These are phyloP conservation scores for Fusarium chlamydosporum DNA, from an alignment of 2,329 filamentous ascomycete genomes.

Conservation along the genomic window DNA sequence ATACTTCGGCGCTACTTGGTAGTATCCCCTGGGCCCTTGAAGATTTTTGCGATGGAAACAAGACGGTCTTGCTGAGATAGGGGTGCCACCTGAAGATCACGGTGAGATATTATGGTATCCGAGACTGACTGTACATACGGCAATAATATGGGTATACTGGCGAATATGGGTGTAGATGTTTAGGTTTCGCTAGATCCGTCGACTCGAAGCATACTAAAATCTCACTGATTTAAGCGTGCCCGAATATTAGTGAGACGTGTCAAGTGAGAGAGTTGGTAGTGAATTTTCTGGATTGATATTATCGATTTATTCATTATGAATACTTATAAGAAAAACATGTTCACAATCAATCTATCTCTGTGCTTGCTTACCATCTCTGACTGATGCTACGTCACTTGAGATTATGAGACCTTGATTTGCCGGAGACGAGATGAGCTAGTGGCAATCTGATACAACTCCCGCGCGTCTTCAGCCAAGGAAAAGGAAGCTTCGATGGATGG, in stretches of 20 bases:
- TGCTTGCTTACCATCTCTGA: neutral
- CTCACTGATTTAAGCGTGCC: slow-evolving; percentile 14
- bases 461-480: slow-evolving; percentile 33
- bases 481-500: slow-evolving; percentile 30
- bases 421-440: slow-evolving; percentile 24
- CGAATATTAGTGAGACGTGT: slow-evolving; percentile 21
- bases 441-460: slow-evolving; percentile 34
- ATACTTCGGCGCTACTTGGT: slow-evolving; percentile 27
- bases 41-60: slow-evolving; percentile 24
- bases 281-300: slow-evolving; percentile 1
- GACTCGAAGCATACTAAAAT: slow-evolving; percentile 28
- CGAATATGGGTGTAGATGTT: neutral
- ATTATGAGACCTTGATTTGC: slow-evolving; percentile 11
- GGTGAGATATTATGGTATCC: slow-evolving; percentile 10
- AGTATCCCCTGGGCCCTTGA: neutral
- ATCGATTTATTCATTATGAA: neutral
- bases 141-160: slow-evolving; percentile 22
- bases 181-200: slow-evolving; percentile 7
- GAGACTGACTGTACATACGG: neutral
- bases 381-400: slow-evolving; percentile 5
- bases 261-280: slow-evolving; percentile 1
- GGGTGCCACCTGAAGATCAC: slow-evolving; percentile 1
- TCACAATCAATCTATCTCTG: neutral
- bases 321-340: neutral
- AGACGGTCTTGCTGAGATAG: slow-evolving; percentile 16